phyloP scores from a whole-genome alignment of 2,329 filamentous ascomycete genomes.

The Phyllosticta citrichinensis region DNA sequence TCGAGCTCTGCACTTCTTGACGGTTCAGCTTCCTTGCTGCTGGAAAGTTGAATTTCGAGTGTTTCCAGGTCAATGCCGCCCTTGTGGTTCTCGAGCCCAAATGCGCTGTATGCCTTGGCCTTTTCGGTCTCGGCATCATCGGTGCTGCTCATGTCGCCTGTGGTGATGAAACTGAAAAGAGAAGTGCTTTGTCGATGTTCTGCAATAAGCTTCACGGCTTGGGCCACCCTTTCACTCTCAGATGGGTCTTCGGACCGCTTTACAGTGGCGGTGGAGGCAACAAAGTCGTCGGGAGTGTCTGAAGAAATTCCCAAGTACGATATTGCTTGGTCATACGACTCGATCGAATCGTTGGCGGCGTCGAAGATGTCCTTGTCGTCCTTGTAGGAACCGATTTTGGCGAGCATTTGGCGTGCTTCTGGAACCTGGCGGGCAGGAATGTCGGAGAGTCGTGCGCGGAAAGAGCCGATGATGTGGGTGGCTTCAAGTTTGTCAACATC shows the following conservation, averaged over 20 bases:
- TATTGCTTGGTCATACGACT: conserved; percentile 55
- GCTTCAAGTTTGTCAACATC: conserved; percentile 41
- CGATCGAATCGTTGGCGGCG: conserved; percentile 26
- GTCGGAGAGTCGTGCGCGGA: conserved; percentile 48
- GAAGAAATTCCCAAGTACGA: conserved; percentile 46
- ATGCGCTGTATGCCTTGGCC: conserved; percentile 27
- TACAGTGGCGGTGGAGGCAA: neutral
- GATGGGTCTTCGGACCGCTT: conserved; percentile 43
- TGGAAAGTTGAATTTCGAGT: conserved; percentile 18
- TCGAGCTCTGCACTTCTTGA: conserved; percentile 5
- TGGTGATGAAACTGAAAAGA: conserved; percentile 43
- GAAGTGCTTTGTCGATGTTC: conserved; percentile 45
- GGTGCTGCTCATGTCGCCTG: conserved; percentile 33
- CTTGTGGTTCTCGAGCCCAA: conserved; percentile 42
- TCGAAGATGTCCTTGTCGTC: conserved; percentile 45
- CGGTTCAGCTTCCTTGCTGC: conserved; percentile 7
- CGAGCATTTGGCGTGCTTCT: conserved; percentile 46
- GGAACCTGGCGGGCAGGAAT: conserved; percentile 43
- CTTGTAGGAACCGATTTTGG: conserved; percentile 49
- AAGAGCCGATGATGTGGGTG: conserved; percentile 52
- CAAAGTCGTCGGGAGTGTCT: conserved; percentile 34
- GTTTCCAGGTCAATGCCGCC: conserved; percentile 39
- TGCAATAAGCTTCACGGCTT: conserved; percentile 51
- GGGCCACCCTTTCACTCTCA: conserved; percentile 40
- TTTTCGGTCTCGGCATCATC: conserved; percentile 43